Evolutionary conservation across 2,329 filamentous ascomycete genomes (phyloP).

Genomic region (Lecanicillium sp.): DNA sequence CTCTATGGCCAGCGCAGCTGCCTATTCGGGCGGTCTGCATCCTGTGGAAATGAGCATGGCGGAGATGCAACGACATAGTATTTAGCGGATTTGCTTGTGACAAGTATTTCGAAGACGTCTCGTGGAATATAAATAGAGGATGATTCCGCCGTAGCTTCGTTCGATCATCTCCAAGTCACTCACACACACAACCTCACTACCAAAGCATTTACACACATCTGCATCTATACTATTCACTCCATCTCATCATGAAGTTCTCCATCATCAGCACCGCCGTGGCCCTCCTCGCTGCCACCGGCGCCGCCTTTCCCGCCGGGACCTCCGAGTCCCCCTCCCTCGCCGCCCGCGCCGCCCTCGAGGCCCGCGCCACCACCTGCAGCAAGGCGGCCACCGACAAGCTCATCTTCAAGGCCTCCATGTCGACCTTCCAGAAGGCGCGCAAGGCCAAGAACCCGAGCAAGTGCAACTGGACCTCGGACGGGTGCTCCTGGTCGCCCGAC

Average conservation of each 20-base stretch:
- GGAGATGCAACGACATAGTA: too few relatives aligned
- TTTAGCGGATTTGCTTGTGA: too few relatives aligned
- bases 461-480: constrained; percentile 31
- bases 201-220: too few relatives aligned
- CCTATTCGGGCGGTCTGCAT: not conserved
- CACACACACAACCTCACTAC: too few relatives aligned
- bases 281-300: not conserved
- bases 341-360: not conserved
- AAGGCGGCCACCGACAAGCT: constrained; percentile 2
- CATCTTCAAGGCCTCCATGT: constrained; percentile 5
- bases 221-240: too few relatives aligned
- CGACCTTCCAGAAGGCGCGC: constrained; percentile 18
- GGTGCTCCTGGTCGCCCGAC: constrained; percentile 31
- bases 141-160: too few relatives aligned
- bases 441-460: constrained; percentile 28
- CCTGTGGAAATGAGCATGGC: too few relatives aligned
- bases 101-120: too few relatives aligned
- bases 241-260: constrained; percentile 8
- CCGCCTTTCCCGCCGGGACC: not conserved
- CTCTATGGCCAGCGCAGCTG: not conserved
- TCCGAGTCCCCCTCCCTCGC: not conserved
- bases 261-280: not conserved
- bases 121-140: too few relatives aligned
- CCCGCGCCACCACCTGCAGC: constrained; percentile 1
- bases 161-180: too few relatives aligned